These are phyloP conservation scores for Colletotrichum orbiculare DNA, from an alignment of 2,329 filamentous ascomycete genomes.

Conservation along the genomic window DNA sequence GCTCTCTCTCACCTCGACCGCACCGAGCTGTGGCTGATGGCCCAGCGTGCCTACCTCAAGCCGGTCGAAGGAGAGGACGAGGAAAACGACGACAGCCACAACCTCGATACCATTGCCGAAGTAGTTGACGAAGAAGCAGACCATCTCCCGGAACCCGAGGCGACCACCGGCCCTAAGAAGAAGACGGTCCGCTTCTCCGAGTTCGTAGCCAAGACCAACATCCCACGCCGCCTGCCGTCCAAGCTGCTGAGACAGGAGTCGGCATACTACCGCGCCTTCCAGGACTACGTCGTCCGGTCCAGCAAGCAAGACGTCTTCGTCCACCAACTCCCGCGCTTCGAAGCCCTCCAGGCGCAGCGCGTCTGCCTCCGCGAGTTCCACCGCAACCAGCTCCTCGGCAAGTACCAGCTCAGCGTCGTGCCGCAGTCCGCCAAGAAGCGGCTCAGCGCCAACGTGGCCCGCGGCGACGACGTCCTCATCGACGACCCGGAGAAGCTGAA, in stretches of 20 bases:
- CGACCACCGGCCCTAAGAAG: slow-evolving; percentile 58
- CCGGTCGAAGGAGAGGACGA: slow-evolving; percentile 66
- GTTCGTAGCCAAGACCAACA: slow-evolving; percentile 55
- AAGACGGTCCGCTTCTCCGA: slow-evolving; percentile 83
- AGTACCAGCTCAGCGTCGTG: slow-evolving; percentile 80
- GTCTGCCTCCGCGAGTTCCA: slow-evolving; percentile 79
- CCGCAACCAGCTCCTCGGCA: slow-evolving; percentile 84
- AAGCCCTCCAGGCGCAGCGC: slow-evolving; percentile 86
- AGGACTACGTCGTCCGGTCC: slow-evolving; percentile 75
- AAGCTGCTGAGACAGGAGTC: slow-evolving; percentile 71
- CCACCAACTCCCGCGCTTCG: slow-evolving; percentile 85
- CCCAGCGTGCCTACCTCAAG: slow-evolving; percentile 81
- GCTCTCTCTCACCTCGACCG: slow-evolving; percentile 82
- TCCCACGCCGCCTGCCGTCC: slow-evolving; percentile 63
- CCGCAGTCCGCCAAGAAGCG: slow-evolving; percentile 77
- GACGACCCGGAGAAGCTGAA: slow-evolving; percentile 72
- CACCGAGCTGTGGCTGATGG: slow-evolving; percentile 86
- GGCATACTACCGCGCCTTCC: slow-evolving; percentile 90
- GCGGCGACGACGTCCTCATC: slow-evolving; percentile 73
- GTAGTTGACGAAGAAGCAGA: slow-evolving; percentile 45
- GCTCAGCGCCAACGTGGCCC: slow-evolving; percentile 78
- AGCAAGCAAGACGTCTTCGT: slow-evolving; percentile 82
- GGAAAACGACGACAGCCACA: slow-evolving; percentile 30
- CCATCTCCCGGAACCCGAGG: slow-evolving; percentile 43
- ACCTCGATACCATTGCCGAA: slow-evolving; percentile 51